Base-by-base conservation (phyloP, 2,329 filamentous ascomycete genomes). In the Xylaria sp. region DNA sequence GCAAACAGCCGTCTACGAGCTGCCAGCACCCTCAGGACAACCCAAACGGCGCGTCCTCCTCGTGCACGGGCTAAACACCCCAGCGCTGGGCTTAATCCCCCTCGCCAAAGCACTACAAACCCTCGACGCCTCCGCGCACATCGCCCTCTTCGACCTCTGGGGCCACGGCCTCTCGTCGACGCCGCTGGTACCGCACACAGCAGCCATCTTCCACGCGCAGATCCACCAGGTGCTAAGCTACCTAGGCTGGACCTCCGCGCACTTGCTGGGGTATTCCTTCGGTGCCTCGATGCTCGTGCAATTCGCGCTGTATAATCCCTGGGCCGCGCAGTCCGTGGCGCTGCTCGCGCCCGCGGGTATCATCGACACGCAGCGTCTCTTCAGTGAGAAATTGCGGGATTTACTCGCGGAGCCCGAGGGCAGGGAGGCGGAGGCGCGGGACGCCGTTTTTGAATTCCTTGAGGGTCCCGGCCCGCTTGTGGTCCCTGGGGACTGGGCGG, bases 61-160 rank as follows among this genome's bases (percentile, higher is more conserved):
- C 34, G 25, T 72, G n/a, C 70, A 72, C 61, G 70, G 70, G 18
- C 32, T 70, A 3, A 65, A 65, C 52, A 72, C 70, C 23, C 70
- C 70, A 4, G 67, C 70, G 9, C 67, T 72, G 0, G 70, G 70
- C 2, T 58, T 72, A 4, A 41, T 50, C 28, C 63, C 64, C 1
- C 67, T 72, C 4, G 70, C 67, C 67, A 1, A 58, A 44, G 28
- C 20, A 52, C 56, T 71, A 13, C 66, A 66, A 18, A 28, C 48
- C 7, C 34, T 54, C 0, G 66, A 69, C n/a, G 28, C 60, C 2
- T 46, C 63, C 10, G 58, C 70, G 3, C 70, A 70, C 18, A 25
- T 72, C 52, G 61, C 60, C 1, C 46, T 70, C 15, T 67, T 59
- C 23, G 70, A 72, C 18, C 64, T 65, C 44, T 72, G 70, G 70